Evolutionary conservation across 2,329 filamentous ascomycete species (phyloP), one percentile per base, ranked within the genome.

Genomic region (Bertia moriformis): DNA sequence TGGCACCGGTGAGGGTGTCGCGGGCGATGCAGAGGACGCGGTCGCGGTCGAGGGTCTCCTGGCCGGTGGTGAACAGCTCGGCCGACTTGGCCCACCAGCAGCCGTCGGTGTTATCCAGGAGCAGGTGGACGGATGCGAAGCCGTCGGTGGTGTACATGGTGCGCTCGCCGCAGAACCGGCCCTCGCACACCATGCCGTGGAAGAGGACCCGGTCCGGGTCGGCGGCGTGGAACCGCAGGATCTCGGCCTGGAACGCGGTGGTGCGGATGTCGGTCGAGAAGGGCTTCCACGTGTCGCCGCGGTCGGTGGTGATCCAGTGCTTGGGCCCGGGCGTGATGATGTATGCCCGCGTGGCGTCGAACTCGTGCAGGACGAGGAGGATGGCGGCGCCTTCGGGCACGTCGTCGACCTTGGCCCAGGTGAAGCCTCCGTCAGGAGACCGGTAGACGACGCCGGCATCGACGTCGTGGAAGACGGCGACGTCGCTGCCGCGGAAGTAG

Each of bases 401-500:
- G 37, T 67, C 73, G 19, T 74, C 59, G 44, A 89, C 64, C 44
- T 62, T 62, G 35, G 72, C 61, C 91, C 91, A 98, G 37, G 65
- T 72, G 48, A 72, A 72, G 47, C 91, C 93, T 29, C 83, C 87
- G 61, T 96, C 76, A 36, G 69, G 67, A 35, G 89, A 93, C 43
- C 84, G 78, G 58, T 79, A 87, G 39, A 93, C 67, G 44, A 74
- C 75, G 43, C 70, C 67, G 30, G 70, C 69, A 13, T 67, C 58
- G 38, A 64, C 52, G 54, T 93, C 83, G 49, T 81, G 77, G 53
- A 86, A 78, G 36, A 95, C 60, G 42, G 93, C 67, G 39, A 82
- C 74, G 55, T 94, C 80, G 47, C 84, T 88, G 56, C 89, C 84
- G 52, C 89, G 80, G 54, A 98, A 96, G 62, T 94, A 98, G 61